A percentile compares a stretch with the other conserved stretches of the same genome.
These are phyloP conservation scores for Aspergillus costaricaensis DNA, from an alignment of 2,329 filamentous ascomycete genomes.

Conservation along the genomic window DNA sequence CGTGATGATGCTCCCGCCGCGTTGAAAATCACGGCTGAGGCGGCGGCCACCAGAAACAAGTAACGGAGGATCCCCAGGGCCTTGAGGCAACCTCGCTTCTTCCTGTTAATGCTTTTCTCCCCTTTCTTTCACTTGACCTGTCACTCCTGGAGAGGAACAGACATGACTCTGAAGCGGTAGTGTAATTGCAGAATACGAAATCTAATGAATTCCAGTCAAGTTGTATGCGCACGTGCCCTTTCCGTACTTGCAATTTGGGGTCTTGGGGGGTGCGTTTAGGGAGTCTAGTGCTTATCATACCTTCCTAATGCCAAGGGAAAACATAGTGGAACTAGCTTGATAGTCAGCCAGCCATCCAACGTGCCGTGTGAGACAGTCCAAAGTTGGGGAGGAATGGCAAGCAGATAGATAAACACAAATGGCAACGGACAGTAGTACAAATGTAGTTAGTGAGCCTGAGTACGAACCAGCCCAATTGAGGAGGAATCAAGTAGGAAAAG, in stretches of 20 bases:
- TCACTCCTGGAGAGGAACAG: neutral
- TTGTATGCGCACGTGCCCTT: neutral
- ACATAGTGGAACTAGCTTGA: neutral
- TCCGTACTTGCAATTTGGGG: neutral
- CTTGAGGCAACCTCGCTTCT: neutral
- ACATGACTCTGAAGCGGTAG: neutral
- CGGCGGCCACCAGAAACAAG: conserved; percentile 67
- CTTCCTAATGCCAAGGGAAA: neutral
- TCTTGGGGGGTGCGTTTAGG: neutral
- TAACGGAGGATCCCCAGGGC: conserved; percentile 13
- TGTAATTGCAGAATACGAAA: neutral
- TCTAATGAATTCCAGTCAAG: neutral
- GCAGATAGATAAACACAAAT: no score
- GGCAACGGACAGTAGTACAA: no score
- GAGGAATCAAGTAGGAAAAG: no score
- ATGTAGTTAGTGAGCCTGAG: no score
- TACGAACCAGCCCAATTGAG: no score
- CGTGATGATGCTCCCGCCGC: conserved; percentile 74
- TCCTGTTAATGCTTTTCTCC: neutral
- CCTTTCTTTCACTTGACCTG: neutral
- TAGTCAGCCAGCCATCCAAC: neutral
- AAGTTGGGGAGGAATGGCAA: neutral
- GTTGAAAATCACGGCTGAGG: conserved; percentile 69
- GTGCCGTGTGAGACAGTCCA: neutral
- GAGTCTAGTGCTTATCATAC: neutral